Evolutionary conservation across 164 flowering plant species (phyloP), one percentile per base, ranked within the genome.

Genomic region (Liriodendron chinense): DNA sequence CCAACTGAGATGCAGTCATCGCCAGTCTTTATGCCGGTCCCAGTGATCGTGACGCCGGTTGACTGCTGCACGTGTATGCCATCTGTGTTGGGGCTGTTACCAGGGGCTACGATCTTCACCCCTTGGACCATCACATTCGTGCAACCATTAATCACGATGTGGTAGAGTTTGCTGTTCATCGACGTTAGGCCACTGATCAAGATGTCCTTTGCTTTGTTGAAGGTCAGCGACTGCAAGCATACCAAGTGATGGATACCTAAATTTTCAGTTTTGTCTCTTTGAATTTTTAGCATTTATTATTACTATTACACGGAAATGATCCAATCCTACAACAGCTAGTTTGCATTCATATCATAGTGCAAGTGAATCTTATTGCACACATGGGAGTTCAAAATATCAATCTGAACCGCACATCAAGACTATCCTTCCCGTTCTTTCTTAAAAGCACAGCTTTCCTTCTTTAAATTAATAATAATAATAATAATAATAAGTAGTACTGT

Each of bases 51-150:
- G 49, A 84, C 73, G 8, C 84, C 83, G 8, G 72, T 71, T 22
- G 86, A 79, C 16, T n/a, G 20, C 24, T 75, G 77, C 1, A 84
- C 69, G 50, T 84, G 84, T 16, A 84, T 84, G 48, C 86, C 86
- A 53, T 84, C 86, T 5, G 86, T 82, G 80, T 84, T 84, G 6
- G 83, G 83, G 78, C 86, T 84, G 7, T n/a, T 47, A n/a, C 71
- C 82, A 2, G 86, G 80, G 47, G 84, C 84, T 1, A 71, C 59
- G 1, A 84, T 21, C 28, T 43, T 80, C 63, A 84, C 75, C 50
- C 73, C 73, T 18, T 68, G 56, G 7, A 82, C 75, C 14, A 47
- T 67, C 13, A 80, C 78, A 59, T 82, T 80, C 14, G 66, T 70
- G 81, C 83, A 81, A 49, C 75, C 72, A 23, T 79, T 67, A 10